These are phyloP conservation scores for Geosmithia putterillii DNA, from an alignment of 2,329 filamentous ascomycete genomes.

Conservation along the genomic window DNA sequence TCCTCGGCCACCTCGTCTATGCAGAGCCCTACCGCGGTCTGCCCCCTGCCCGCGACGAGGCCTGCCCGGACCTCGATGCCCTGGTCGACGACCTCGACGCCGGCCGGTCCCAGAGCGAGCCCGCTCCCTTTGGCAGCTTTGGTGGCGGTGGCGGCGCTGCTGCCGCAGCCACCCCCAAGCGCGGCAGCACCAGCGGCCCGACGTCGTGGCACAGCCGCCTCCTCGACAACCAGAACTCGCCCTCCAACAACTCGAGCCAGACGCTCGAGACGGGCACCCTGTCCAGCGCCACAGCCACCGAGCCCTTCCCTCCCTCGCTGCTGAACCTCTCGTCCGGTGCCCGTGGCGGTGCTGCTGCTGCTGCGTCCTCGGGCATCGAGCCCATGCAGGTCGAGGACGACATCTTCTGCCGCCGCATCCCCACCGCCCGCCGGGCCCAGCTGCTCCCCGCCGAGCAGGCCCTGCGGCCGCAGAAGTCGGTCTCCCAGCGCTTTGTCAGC, in stretches of 20 bases:
- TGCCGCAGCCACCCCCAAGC: conserved; percentile 13
- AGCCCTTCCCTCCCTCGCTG: conserved; percentile 6
- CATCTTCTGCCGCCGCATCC: conserved; percentile 49
- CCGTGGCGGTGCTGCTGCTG: conserved; percentile 4
- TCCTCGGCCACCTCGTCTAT: conserved; percentile 58
- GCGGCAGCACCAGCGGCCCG: conserved; percentile 13
- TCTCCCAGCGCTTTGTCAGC: conserved; percentile 49
- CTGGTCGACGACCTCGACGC: conserved; percentile 16
- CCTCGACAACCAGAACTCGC: conserved; percentile 20
- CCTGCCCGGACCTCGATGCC: conserved; percentile 41
- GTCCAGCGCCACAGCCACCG: conserved; percentile 33
- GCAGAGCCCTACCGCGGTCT: conserved; percentile 59
- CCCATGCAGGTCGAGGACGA: conserved; percentile 18
- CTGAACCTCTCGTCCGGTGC: conserved; percentile 6
- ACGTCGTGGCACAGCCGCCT: conserved; percentile 23
- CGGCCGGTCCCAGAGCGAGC: conserved; percentile 8
- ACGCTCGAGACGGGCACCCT: conserved; percentile 47
- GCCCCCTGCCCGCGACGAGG: conserved; percentile 50
- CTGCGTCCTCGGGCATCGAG: conserved; percentile 9
- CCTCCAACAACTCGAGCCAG: conserved; percentile 37
- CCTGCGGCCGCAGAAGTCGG: conserved; percentile 54
- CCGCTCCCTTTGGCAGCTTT: conserved; percentile 8
- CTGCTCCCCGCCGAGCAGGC: conserved; percentile 60
- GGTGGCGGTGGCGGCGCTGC: too few relatives aligned
- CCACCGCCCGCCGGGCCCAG: conserved; percentile 50